phyloP scores from a whole-genome alignment of 345 rosid genomes.

The Eucalyptus cloeziana region DNA sequence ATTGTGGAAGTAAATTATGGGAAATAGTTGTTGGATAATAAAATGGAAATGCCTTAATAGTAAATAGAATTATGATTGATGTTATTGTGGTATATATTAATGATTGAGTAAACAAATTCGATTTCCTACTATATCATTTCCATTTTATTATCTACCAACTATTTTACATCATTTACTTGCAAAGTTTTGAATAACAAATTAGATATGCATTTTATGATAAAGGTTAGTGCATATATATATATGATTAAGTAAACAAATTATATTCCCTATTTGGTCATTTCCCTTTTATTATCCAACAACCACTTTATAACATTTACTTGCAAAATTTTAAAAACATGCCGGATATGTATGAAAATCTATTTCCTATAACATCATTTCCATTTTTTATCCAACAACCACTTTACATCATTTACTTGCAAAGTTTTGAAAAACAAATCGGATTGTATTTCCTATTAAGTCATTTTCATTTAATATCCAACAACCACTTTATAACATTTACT shows the following conservation, averaged over 20 bases:
- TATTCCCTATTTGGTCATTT: too few species aligned
- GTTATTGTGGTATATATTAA: too few species aligned
- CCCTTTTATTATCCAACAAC: background rate
- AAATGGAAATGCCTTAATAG: background rate
- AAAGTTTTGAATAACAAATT: background rate
- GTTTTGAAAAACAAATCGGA: too few species aligned
- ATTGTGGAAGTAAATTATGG: background rate
- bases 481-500: background rate
- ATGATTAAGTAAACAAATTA: too few species aligned
- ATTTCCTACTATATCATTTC: background rate
- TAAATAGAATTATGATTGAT: background rate
- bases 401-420: background rate
- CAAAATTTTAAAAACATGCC: background rate
- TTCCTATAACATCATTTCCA: background rate
- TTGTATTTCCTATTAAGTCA: background rate
- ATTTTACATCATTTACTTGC: background rate
- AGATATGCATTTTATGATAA: background rate
- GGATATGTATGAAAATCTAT: too few species aligned
- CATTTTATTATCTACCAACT: background rate
- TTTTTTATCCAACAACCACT: too few species aligned
- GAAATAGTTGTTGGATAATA: background rate
- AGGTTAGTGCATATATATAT: too few species aligned
- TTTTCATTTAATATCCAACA: too few species aligned
- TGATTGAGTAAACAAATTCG: background rate
- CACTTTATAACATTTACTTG: too few species aligned